These are phyloP conservation scores for Flaveria ramosissima DNA, from an alignment of 129 eudicot genomes.

Conservation along the genomic window DNA sequence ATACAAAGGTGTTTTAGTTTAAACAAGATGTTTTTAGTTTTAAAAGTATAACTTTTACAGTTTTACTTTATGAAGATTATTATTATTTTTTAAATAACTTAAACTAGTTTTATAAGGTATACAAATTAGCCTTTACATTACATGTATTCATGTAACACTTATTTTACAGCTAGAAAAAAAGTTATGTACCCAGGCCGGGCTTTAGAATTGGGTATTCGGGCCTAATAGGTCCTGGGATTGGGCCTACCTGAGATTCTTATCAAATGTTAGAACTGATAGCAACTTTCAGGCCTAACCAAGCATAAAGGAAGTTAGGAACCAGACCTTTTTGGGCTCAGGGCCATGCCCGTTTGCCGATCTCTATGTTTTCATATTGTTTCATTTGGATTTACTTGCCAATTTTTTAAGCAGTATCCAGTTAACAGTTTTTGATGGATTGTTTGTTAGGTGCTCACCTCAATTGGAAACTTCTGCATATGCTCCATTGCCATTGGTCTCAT, in stretches of 20 bases:
- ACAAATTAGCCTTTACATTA: no score
- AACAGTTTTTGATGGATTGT: conserved; percentile 7
- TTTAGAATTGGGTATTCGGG: neutral
- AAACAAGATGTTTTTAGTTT: neutral
- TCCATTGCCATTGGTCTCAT: conserved; percentile 74
- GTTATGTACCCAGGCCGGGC: neutral
- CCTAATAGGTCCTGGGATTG: neutral
- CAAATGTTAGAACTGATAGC: no score
- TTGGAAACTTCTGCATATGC: conserved; percentile 83
- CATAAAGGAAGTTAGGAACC: neutral
- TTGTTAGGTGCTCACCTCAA: conserved; percentile 65
- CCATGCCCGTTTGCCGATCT: neutral
- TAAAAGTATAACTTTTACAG: neutral
- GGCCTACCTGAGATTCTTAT: no score
- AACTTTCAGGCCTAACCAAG: neutral
- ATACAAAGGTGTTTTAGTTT: neutral
- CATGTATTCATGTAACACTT: no score
- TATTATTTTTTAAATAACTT: no score
- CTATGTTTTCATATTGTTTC: neutral
- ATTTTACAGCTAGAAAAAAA: no score
- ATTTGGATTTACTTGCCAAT: neutral
- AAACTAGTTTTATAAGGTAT: no score
- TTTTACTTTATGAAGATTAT: neutral
- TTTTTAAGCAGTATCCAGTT: neutral
- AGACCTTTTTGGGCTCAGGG: neutral